These are phyloP conservation scores for Rubia balearica DNA, from an alignment of 305 asterid species.

Conservation along the genomic window DNA sequence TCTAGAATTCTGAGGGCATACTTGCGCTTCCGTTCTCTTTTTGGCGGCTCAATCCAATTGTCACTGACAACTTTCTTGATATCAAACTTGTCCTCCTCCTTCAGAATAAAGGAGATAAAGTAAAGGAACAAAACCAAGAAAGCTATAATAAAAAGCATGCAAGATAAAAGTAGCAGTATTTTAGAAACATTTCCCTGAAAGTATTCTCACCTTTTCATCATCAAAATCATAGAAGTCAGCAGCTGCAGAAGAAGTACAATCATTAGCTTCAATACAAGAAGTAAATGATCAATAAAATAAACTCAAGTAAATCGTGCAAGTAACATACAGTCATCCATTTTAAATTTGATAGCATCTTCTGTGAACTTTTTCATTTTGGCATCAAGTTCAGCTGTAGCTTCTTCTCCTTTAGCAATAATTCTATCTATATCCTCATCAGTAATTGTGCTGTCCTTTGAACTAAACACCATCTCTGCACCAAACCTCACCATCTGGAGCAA, in stretches of 20 bases:
- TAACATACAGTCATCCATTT: constrained; percentile 91
- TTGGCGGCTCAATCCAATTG: constrained; percentile 90
- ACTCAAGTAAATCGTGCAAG: not conserved
- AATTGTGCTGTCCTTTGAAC: constrained; percentile 97
- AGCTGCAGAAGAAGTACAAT: constrained; percentile 49
- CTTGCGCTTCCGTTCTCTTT: constrained; percentile 98
- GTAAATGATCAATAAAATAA: constrained; percentile 14
- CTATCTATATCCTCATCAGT: constrained; percentile 99
- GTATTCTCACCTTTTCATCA: constrained; percentile 64
- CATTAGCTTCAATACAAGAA: constrained; percentile 10
- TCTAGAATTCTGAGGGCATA: constrained; percentile 33
- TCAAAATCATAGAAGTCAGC: constrained; percentile 96
- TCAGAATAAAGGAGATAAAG: constrained; percentile 7
- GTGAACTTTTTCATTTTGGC: constrained; percentile 99
- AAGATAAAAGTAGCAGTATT: constrained; percentile 7
- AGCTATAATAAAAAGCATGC: constrained; percentile 11
- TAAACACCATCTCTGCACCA: constrained; percentile 99
- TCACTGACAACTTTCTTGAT: constrained; percentile 95
- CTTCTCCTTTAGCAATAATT: constrained; percentile 98
- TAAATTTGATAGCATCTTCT: constrained; percentile 96
- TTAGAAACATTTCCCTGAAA: not conserved
- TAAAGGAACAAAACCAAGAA: not conserved
- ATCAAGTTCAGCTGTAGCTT: constrained; percentile 97
- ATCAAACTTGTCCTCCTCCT: constrained; percentile 88
- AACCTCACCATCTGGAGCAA: constrained; percentile 97